Percentiles rank a stretch among this genome's conserved stretches.
These are phyloP conservation scores for Xylaria sp. DNA, from an alignment of 2,329 filamentous ascomycete species.

Conservation along the genomic window DNA sequence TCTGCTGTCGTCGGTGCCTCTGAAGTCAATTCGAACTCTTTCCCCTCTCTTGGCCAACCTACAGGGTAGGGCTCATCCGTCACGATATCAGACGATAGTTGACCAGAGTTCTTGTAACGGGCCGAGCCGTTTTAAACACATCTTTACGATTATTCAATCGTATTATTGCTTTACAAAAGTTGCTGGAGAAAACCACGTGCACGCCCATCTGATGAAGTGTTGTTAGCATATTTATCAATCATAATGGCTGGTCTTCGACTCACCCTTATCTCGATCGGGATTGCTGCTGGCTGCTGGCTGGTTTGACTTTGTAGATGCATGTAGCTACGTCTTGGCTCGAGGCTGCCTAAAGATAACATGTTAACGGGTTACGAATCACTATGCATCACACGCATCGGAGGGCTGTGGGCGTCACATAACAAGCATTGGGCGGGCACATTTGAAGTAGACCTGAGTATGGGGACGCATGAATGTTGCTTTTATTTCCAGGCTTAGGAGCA, in stretches of 20 bases:
- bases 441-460: slow-evolving; percentile 6
- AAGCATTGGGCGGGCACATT: background rate
- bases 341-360: background rate
- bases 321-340: background rate
- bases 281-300: background rate
- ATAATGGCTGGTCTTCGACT: background rate
- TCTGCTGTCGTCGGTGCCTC: background rate
- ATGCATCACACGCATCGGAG: background rate
- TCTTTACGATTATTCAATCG: background rate
- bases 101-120: background rate
- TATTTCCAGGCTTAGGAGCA: slow-evolving; percentile 22
- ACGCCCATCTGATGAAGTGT: background rate
- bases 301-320: slow-evolving; percentile 8
- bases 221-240: background rate
- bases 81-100: background rate
- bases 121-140: slow-evolving; percentile 1
- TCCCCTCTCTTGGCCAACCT: background rate
- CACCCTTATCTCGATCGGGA: background rate
- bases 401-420: background rate
- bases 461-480: slow-evolving; percentile 27
- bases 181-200: background rate
- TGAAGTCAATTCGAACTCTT: background rate
- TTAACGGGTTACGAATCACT: background rate
- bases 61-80: background rate
- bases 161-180: background rate